Evolutionary conservation across 2,329 filamentous ascomycete genomes (phyloP).

Genomic region (Fusarium sp.): DNA sequence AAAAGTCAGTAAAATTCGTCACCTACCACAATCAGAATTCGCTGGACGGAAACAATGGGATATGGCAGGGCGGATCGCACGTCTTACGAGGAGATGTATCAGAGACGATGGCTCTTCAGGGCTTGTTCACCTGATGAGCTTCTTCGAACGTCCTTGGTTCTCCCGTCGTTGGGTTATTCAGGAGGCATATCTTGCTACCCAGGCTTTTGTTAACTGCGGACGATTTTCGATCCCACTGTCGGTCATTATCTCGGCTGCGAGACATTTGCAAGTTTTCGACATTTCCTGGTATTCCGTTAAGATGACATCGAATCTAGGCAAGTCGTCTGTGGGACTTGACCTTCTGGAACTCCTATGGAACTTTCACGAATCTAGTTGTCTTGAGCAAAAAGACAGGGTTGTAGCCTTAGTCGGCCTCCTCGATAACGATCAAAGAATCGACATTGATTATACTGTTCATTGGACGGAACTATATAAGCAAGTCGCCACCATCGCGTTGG

Average conservation of each 20-base stretch:
- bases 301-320: background rate
- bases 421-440: background rate
- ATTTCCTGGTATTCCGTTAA: background rate
- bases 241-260: background rate
- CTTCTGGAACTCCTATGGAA: slow-evolving; percentile 10
- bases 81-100: background rate
- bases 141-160: slow-evolving; percentile 8
- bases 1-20: slow-evolving; percentile 1
- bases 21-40: background rate
- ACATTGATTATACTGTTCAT: background rate
- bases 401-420: slow-evolving; percentile 1
- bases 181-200: slow-evolving; percentile 7
- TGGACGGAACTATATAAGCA: background rate
- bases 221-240: slow-evolving; percentile 1
- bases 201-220: slow-evolving; percentile 8
- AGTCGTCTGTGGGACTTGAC: background rate
- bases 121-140: background rate
- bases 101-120: background rate
- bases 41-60: background rate
- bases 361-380: slow-evolving; percentile 5
- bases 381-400: slow-evolving; percentile 5
- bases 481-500: background rate
- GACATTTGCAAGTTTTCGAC: background rate
- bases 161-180: slow-evolving; percentile 18
- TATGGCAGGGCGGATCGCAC: background rate